A percentile compares a stretch with the other conserved stretches of the same genome.
phyloP scores from a whole-genome alignment of 2,329 filamentous ascomycete genomes.

The Delphinella strobiligena region DNA sequence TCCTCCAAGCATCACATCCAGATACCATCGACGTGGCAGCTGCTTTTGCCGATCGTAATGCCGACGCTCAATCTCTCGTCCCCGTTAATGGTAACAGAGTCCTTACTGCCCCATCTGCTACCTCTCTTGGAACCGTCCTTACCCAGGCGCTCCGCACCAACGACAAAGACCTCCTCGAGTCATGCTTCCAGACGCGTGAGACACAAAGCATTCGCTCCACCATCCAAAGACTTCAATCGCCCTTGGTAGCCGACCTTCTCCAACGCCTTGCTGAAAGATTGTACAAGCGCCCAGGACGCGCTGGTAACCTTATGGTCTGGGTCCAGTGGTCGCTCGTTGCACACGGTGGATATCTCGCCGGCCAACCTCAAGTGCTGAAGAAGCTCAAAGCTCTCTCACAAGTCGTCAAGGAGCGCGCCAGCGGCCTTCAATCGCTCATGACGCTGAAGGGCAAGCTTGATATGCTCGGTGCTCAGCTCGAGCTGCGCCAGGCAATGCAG shows the following conservation, averaged over 20 bases:
- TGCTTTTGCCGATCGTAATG: constrained; percentile 32
- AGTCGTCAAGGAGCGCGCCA: constrained; percentile 76
- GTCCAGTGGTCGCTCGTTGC: constrained; percentile 89
- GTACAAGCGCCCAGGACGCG: constrained; percentile 75
- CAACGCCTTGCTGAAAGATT: constrained; percentile 77
- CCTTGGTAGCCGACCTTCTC: constrained; percentile 66
- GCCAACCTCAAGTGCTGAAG: constrained; percentile 70
- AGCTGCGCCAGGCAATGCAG: constrained; percentile 61
- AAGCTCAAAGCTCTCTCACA: constrained; percentile 69
- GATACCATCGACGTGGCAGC: constrained; percentile 66
- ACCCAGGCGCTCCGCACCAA: constrained; percentile 87
- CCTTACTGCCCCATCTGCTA: constrained; percentile 54
- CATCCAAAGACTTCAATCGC: constrained; percentile 79
- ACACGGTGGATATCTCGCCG: constrained; percentile 82
- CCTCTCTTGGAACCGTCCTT: constrained; percentile 84
- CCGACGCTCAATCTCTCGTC: constrained; percentile 31
- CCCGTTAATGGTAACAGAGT: constrained; percentile 32
- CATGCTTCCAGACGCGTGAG: constrained; percentile 75
- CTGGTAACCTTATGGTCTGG: constrained; percentile 85
- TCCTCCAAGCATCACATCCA: constrained; percentile 56
- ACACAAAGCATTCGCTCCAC: constrained; percentile 69
- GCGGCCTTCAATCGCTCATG: constrained; percentile 68
- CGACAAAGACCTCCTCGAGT: constrained; percentile 79
- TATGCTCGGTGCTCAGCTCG: constrained; percentile 82
- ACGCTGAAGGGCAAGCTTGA: constrained; percentile 91